phyloP scores from a whole-genome alignment of 257 asterid species.

The Salvia rosmarinus region DNA sequence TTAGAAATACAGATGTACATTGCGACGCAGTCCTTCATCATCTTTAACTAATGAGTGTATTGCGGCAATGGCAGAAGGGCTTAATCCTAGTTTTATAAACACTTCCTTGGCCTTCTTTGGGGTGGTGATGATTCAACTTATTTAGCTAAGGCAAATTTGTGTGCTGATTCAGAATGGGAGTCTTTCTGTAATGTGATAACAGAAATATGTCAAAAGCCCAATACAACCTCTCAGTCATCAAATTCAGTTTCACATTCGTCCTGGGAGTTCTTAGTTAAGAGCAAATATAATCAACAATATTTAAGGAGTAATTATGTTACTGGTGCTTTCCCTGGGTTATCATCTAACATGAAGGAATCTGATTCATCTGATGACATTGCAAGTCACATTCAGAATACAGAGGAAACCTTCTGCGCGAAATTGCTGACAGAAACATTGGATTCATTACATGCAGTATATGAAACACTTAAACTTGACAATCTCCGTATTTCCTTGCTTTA shows the following conservation, averaged over 20 bases:
- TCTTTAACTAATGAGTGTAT: constrained; percentile 83
- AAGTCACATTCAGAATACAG: constrained; percentile 38
- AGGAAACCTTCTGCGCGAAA: constrained; percentile 44
- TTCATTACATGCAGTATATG: constrained; percentile 89
- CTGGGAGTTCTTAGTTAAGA: constrained; percentile 85
- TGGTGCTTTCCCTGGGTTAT: constrained; percentile 48
- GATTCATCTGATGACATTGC: constrained; percentile 44
- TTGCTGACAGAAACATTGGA: constrained; percentile 67
- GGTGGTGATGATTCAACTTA: constrained; percentile 57
- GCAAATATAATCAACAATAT: constrained; percentile 73
- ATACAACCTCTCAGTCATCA: constrained; percentile 39
- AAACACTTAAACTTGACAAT: constrained; percentile 81
- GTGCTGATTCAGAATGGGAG: constrained; percentile 83
- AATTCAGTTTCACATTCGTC: constrained; percentile 61
- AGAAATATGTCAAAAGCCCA: constrained; percentile 51
- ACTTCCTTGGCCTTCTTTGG: constrained; percentile 73
- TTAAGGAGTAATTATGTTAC: constrained; percentile 45
- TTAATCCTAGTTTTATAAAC: constrained; percentile 65
- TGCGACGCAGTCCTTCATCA: constrained; percentile 81
- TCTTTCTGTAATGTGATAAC: constrained; percentile 63
- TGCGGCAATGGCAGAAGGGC: constrained; percentile 83
- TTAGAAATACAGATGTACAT: no score
- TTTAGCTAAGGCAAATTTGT: constrained; percentile 49
- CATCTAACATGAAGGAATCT: constrained; percentile 43
- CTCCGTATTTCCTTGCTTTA: constrained; percentile 57